Conservation (phyloP, 2,329 filamentous ascomycete species). For the Nectriaceae sp. region DNA sequence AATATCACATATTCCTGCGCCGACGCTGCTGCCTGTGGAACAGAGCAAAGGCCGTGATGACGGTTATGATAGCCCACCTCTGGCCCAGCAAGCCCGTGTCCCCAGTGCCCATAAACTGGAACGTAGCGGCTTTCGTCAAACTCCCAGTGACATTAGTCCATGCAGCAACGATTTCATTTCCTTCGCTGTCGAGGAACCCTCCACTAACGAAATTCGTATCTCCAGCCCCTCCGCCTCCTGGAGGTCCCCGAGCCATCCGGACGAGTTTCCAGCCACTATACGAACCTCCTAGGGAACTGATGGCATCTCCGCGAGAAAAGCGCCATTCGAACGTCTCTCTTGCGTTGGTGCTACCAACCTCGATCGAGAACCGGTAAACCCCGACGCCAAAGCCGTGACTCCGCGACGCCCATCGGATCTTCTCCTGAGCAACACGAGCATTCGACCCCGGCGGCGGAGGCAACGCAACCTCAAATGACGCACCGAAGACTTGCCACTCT, state of each 20-base stretch:
- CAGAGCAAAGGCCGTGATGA: constrained; percentile 20
- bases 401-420: constrained; percentile 5
- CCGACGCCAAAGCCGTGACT: constrained; percentile 6
- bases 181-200: constrained; percentile 17
- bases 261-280: constrained; percentile 25
- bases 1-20: not conserved
- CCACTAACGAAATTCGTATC: constrained; percentile 11
- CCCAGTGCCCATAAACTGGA: constrained; percentile 23
- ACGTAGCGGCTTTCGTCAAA: constrained; percentile 21
- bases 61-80: constrained; percentile 28
- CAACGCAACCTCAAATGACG: constrained; percentile 20
- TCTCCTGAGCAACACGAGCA: constrained; percentile 12
- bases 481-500: constrained; percentile 14
- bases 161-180: constrained; percentile 24
- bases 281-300: constrained; percentile 15
- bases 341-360: constrained; percentile 16
- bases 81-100: constrained; percentile 24
- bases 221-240: constrained; percentile 1
- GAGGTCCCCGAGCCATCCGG: constrained; percentile 14
- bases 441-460: constrained; percentile 18
- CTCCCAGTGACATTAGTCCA: constrained; percentile 17
- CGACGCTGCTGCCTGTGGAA: constrained; percentile 10
- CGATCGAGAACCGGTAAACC: constrained; percentile 18
- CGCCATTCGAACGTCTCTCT: constrained; percentile 28
- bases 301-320: constrained; percentile 16